Conservation (phyloP, 1,284 basidiomycete species). For the Leccinum fallax region DNA sequence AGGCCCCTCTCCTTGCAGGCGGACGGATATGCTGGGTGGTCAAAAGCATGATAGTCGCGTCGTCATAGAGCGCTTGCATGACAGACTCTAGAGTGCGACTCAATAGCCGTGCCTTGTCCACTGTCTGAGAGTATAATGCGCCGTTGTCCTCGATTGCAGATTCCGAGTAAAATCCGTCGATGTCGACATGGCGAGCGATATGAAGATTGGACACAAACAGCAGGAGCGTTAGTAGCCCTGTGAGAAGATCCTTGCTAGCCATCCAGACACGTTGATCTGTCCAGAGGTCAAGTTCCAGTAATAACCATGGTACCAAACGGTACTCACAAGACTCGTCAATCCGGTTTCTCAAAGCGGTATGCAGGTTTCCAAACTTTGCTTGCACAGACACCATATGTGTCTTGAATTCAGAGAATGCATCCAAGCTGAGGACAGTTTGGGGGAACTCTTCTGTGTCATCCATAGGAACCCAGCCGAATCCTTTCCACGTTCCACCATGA, state of each 20-base stretch:
- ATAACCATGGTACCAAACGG: neutral
- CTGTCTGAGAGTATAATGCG: slow-evolving; percentile 59
- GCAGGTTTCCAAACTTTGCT: slow-evolving; percentile 46
- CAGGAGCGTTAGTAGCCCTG: slow-evolving; percentile 58
- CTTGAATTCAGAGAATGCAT: slow-evolving; percentile 57
- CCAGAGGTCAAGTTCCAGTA: slow-evolving; percentile 12
- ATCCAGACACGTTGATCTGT: slow-evolving; percentile 33
- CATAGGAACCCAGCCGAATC: slow-evolving; percentile 72
- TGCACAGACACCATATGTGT: slow-evolving; percentile 50
- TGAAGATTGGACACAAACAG: slow-evolving; percentile 66
- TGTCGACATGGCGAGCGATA: slow-evolving; percentile 73
- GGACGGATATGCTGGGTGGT: slow-evolving; percentile 55
- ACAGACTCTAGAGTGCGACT: slow-evolving; percentile 68
- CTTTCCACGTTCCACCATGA: slow-evolving; percentile 69
- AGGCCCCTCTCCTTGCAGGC: slow-evolving; percentile 36
- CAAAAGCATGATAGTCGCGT: slow-evolving; percentile 58
- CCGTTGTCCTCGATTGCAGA: slow-evolving; percentile 41
- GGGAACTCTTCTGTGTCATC: slow-evolving; percentile 53
- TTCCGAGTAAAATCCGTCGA: slow-evolving; percentile 68
- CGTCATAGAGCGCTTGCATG: slow-evolving; percentile 73
- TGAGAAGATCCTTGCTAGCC: slow-evolving; percentile 51
- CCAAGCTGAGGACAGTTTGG: slow-evolving; percentile 49
- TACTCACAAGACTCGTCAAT: slow-evolving; percentile 45
- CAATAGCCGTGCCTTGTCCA: slow-evolving; percentile 65
- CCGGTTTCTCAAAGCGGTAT: slow-evolving; percentile 41